Evolutionary conservation across 2,329 filamentous ascomycete species (phyloP), one percentile per base, ranked within the genome.

Genomic region (Aplosporella prunicola): DNA sequence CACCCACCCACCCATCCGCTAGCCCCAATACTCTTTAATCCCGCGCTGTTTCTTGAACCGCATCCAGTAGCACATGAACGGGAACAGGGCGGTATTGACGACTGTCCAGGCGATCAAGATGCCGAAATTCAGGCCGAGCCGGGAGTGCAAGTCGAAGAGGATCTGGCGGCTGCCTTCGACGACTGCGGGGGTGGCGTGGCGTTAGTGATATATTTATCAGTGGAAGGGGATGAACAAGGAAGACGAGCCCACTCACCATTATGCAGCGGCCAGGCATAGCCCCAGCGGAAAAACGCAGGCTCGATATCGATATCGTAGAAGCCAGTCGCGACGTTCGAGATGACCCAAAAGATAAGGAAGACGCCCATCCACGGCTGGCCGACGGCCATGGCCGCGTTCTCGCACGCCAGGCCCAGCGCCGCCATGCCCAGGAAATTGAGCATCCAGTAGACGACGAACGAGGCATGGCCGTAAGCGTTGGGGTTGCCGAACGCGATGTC

Each of bases 321-420:
- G 0, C 66, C 58, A 1, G 74, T 78, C 0, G 67, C 61, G 0
- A 80, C 74, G 47, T 82, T 82, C 5, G 72, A 70, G 39, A 81
- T 76, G 27, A 80, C 74, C 76, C 74, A 79, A 47, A 78, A 80
- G 39, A 80, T 78, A 2, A 82, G 56, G 67, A 76, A 82, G 0
- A 78, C 52, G 0, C 73, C 67, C 35, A 65, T 71, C 74, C 74
- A 80, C 0, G 73, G 76, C 46, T 71, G 62, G 0, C 73, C 75
- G 4, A 80, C 59, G 2, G 79, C 48, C 71, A 78, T 79, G 0
- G 72, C 72, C 18, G 76, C 68, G 47, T 80, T 80, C 57, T 81
- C 76, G 48, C 73, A 78, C 0, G 76, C 73, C 2, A 81, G 55
- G 0, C 76, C 77, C 1, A 81, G 49, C 0, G 76, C 75, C 7